Percentiles rank a stretch among this genome's conserved stretches.
phyloP scores from a whole-genome alignment of 1,284 basidiomycete species.

The Blastosporella zonata region DNA sequence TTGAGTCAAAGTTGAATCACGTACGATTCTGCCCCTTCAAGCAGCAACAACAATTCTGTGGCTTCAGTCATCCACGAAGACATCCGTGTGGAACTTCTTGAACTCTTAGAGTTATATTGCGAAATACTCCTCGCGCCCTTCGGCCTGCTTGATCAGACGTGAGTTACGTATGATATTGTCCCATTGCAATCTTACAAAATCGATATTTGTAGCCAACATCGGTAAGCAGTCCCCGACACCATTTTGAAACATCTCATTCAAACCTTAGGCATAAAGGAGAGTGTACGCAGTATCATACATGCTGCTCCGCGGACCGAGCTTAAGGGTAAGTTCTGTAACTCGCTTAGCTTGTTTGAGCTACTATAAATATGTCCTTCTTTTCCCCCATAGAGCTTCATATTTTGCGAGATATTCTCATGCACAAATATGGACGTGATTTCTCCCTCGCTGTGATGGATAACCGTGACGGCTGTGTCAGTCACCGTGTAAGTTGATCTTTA shows the following conservation, averaged over 20 bases:
- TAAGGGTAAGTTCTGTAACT: constrained; percentile 55
- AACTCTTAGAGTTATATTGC: constrained; percentile 91
- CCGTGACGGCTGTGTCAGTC: constrained; percentile 72
- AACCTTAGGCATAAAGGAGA: constrained; percentile 34
- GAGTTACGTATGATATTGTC: constrained; percentile 25
- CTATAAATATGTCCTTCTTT: neutral
- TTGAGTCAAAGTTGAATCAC: constrained; percentile 77
- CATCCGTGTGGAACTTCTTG: constrained; percentile 81
- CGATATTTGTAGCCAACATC: no score
- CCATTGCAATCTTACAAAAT: no score
- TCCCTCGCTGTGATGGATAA: constrained; percentile 82
- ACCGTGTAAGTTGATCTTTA: constrained; percentile 51
- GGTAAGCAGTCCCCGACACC: constrained; percentile 47
- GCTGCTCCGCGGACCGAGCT: constrained; percentile 90
- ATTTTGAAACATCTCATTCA: neutral
- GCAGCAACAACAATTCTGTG: constrained; percentile 5
- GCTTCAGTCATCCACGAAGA: constrained; percentile 79
- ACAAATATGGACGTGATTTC: constrained; percentile 89
- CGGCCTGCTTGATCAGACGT: constrained; percentile 85
- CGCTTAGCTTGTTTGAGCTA: neutral
- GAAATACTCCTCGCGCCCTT: constrained; percentile 93
- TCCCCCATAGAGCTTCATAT: constrained; percentile 75
- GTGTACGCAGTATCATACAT: constrained; percentile 71
- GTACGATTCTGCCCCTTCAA: constrained; percentile 37
- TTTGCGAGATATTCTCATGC: constrained; percentile 90